Conservation (phyloP, 106 monocot genomes). For the Triglochin maritima region DNA sequence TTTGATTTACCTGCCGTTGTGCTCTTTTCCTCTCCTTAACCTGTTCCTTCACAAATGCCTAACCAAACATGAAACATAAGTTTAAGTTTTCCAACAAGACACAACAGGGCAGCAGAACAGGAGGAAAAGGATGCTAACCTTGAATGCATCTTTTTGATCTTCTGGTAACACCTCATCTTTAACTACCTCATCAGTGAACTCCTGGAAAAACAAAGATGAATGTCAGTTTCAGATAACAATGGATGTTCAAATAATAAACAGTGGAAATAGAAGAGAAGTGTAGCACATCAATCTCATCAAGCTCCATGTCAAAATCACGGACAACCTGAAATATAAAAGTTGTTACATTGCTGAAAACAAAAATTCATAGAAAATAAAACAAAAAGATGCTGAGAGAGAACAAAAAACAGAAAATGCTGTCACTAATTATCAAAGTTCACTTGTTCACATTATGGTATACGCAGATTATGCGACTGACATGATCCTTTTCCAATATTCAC, state of each 20-base stretch:
- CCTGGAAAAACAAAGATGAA: conserved; percentile 23
- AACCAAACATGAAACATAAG: conserved; percentile 2
- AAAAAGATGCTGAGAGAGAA: not conserved
- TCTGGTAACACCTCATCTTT: conserved; percentile 47
- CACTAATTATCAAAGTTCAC: no score
- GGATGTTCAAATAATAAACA: not conserved
- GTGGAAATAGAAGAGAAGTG: not conserved
- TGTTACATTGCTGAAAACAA: not conserved
- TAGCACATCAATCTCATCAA: conserved; percentile 24
- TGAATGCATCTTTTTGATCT: conserved; percentile 74
- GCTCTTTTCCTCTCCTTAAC: conserved; percentile 65
- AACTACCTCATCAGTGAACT: conserved; percentile 48
- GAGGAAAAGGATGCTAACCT: conserved; percentile 25
- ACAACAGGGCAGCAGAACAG: not conserved
- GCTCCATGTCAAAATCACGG: conserved; percentile 27
- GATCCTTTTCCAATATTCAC: no score
- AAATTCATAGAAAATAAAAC: not conserved
- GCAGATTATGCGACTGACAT: no score
- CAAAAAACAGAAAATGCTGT: not conserved
- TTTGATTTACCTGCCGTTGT: conserved; percentile 44
- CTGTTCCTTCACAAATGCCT: conserved; percentile 73
- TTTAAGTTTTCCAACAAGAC: not conserved
- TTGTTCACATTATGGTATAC: no score
- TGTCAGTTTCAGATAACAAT: not conserved
- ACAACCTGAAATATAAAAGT: conserved; percentile 11